phyloP scores from a whole-genome alignment of 2,329 filamentous ascomycete species.

The Didymella segeticola region DNA sequence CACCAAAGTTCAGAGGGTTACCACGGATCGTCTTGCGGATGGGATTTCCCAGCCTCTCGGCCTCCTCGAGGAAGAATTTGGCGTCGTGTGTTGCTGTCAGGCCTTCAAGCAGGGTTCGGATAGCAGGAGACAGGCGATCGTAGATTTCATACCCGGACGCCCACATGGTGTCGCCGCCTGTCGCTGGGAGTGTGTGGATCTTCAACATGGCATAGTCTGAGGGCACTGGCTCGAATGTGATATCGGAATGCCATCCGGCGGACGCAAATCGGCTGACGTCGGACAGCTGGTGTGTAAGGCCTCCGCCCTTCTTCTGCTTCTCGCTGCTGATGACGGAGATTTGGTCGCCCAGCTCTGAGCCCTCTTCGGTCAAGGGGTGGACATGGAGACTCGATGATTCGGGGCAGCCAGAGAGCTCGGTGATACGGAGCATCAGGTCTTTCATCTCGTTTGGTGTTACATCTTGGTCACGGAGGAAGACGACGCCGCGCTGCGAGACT shows the following conservation, averaged over 20 bases:
- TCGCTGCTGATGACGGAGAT: constrained; percentile 50
- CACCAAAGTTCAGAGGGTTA: constrained; percentile 62
- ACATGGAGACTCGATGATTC: constrained; percentile 37
- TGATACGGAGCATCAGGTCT: constrained; percentile 66
- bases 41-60: constrained; percentile 35
- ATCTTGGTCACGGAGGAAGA: constrained; percentile 71
- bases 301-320: constrained; percentile 40
- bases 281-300: constrained; percentile 53
- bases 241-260: constrained; percentile 61
- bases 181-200: constrained; percentile 43
- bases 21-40: constrained; percentile 48
- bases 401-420: constrained; percentile 60
- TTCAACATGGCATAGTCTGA: constrained; percentile 51
- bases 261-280: constrained; percentile 49
- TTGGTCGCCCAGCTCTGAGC: constrained; percentile 48
- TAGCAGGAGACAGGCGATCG: constrained; percentile 57
- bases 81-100: constrained; percentile 55
- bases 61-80: constrained; percentile 40
- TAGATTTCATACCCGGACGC: constrained; percentile 55
- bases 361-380: constrained; percentile 55
- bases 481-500: constrained; percentile 74
- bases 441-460: constrained; percentile 67
- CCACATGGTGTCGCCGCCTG: constrained; percentile 48
- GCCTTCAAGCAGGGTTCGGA: constrained; percentile 57
- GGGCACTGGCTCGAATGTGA: constrained; percentile 51